phyloP scores from a whole-genome alignment of 805 yeast species.

The Zygosaccharomyces rouxii region DNA sequence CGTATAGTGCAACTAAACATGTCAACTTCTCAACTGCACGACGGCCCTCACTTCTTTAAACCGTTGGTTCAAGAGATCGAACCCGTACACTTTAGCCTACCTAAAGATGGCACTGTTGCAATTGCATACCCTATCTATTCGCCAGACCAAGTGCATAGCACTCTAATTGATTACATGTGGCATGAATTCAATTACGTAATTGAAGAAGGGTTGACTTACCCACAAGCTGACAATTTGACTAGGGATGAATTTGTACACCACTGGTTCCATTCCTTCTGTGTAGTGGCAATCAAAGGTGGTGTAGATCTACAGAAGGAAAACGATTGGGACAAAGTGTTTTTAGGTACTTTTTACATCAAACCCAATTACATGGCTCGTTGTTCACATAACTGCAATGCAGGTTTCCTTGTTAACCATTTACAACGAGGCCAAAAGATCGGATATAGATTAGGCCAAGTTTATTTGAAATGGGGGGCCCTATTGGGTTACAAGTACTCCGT shows the following conservation, averaged over 20 bases:
- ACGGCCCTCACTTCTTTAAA: constrained; percentile 35
- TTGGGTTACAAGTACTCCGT: constrained; percentile 80
- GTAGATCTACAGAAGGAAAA: constrained; percentile 21
- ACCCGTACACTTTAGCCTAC: constrained; percentile 39
- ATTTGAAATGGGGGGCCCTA: constrained; percentile 66
- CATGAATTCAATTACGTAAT: constrained; percentile 60
- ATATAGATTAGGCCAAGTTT: constrained; percentile 58
- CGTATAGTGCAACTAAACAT: not conserved
- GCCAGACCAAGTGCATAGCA: constrained; percentile 45
- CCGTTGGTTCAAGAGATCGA: constrained; percentile 36
- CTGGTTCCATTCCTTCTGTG: constrained; percentile 67
- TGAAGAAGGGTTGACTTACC: constrained; percentile 73
- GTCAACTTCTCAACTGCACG: constrained; percentile 21
- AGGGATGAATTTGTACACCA: constrained; percentile 52
- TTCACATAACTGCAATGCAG: constrained; percentile 84
- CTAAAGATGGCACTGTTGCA: constrained; percentile 43
- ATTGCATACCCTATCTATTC: constrained; percentile 60
- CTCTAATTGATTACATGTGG: constrained; percentile 44
- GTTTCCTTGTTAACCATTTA: constrained; percentile 62
- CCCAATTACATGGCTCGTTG: constrained; percentile 86
- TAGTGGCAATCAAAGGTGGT: constrained; percentile 51
- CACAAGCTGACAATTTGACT: constrained; percentile 43
- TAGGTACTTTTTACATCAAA: constrained; percentile 77
- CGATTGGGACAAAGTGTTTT: constrained; percentile 45
- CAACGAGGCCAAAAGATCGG: constrained; percentile 71